phyloP scores from a whole-genome alignment of 257 asterid species.

The Solanum medicagineum region DNA sequence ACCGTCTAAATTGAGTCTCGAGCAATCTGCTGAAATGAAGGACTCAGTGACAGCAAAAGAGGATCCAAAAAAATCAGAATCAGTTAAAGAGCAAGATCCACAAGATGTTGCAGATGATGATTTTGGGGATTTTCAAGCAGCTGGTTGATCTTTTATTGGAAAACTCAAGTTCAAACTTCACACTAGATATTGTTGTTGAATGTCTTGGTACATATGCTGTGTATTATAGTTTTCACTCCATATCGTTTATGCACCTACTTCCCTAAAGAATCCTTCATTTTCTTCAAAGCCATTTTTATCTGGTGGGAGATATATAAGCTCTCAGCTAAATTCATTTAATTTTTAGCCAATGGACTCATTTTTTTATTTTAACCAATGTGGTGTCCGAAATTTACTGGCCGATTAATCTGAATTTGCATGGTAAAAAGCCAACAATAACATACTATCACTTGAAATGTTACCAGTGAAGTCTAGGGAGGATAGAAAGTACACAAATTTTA shows the following conservation, averaged over 20 bases:
- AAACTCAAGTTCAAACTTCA: not conserved
- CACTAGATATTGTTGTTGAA: not conserved
- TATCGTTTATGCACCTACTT: not conserved
- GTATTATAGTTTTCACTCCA: not conserved
- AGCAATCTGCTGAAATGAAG: conserved; percentile 16
- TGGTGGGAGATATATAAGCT: not conserved
- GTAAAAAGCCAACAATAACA: too few relatives aligned
- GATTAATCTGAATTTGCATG: not conserved
- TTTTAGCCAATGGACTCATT: not conserved
- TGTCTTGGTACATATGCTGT: not conserved
- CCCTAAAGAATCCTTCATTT: not conserved
- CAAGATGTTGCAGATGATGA: conserved; percentile 62
- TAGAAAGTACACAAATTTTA: not conserved
- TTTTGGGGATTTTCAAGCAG: conserved; percentile 97
- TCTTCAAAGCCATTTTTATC: not conserved
- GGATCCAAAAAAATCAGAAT: conserved; percentile 17
- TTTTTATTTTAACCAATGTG: not conserved
- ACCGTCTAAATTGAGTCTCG: conserved; percentile 25
- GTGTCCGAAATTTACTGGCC: not conserved
- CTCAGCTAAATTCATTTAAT: not conserved
- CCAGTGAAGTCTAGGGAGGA: not conserved
- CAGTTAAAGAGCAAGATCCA: conserved; percentile 16
- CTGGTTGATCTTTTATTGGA: conserved; percentile 29
- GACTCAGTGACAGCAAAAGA: conserved; percentile 11
- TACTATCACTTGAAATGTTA: too few relatives aligned